Base-by-base conservation (phyloP, 2,329 filamentous ascomycete genomes). In the Claviceps sorghi region DNA sequence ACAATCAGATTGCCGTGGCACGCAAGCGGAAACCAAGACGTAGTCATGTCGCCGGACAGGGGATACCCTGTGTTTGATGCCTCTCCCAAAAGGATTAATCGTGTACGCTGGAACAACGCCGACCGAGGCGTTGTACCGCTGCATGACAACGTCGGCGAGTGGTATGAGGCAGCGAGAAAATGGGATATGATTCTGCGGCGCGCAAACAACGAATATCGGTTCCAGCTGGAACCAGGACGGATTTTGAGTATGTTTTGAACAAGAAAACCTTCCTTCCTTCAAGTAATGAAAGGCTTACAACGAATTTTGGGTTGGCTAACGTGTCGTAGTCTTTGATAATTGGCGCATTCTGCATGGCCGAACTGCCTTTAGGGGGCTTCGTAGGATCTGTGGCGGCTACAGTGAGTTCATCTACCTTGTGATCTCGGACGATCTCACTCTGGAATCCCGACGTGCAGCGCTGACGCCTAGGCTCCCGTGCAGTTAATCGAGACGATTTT, bases 341-440 rank as follows among this genome's bases (percentile, higher is more conserved):
- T 96, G 91, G 89, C 79, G 93, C 54, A 85, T 96, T 36, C 70
- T 97, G 59, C 93, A 98, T 67, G 93, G 91, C 1, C 76, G 93
- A 59, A 82, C 82, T 50, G 79, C 79, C 0, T 98, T 97, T 62
- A 84, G 82, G 6, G 93, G 93, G 1, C 81, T 85, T 62, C 76
- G 93, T 58, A 82, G 90, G 58, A 86, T 98, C 62, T 96, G 90
- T 66, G 93, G 93, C 54, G 91, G 80, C 10, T 97, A 97, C 62
- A 84, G 88, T 89, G 71, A 75, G 84, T 79, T 10, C 8, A 19
- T 32, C 19, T 40, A 19, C 19, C 17, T 15, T 17, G 15, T 43
- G 1, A 0, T 42, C 36, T 42, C 11, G 17, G 38, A 32, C 26
- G 19, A 15, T 3, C 11, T 22, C n/a, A 21, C 11, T 6, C 10